phyloP scores from a whole-genome alignment of 2,329 filamentous ascomycete species.

The Xylariaceae sp. region DNA sequence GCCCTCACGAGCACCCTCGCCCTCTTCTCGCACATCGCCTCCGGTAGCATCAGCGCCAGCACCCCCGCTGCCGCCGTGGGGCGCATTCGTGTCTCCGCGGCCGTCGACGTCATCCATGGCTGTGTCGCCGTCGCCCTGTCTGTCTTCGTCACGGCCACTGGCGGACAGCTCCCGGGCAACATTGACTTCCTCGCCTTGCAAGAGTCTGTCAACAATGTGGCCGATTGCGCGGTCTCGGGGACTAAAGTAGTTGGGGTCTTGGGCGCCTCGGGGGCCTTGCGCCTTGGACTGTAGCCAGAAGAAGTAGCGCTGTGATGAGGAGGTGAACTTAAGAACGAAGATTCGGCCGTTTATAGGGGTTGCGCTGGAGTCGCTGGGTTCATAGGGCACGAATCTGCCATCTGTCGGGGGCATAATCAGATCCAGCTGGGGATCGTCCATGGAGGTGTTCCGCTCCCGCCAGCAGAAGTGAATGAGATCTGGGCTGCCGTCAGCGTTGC shows the following conservation, averaged over 20 bases:
- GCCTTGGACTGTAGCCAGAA: slow-evolving; percentile 96
- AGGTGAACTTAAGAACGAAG: slow-evolving; percentile 88
- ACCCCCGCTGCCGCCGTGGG: slow-evolving; percentile 64
- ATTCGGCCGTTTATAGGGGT: slow-evolving; percentile 79
- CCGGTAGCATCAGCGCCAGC: slow-evolving; percentile 84
- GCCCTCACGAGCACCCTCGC: slow-evolving; percentile 80
- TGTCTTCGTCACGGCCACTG: slow-evolving; percentile 48
- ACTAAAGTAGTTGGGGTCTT: slow-evolving; percentile 73
- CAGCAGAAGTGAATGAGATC: slow-evolving; percentile 96
- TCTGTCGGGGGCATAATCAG: slow-evolving; percentile 91
- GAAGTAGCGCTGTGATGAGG: slow-evolving; percentile 82
- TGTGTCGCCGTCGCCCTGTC: slow-evolving; percentile 62
- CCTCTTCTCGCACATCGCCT: slow-evolving; percentile 86
- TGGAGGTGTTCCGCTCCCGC: slow-evolving; percentile 68
- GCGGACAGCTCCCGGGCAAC: slow-evolving; percentile 66
- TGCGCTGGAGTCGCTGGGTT: slow-evolving; percentile 50
- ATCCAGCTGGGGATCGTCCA: slow-evolving; percentile 75
- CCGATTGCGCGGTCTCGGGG: slow-evolving; percentile 81
- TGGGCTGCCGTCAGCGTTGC: slow-evolving; percentile 33
- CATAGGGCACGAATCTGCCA: slow-evolving; percentile 79
- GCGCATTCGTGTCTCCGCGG: slow-evolving; percentile 52
- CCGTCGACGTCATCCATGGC: slow-evolving; percentile 74
- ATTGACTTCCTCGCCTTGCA: slow-evolving; percentile 86
- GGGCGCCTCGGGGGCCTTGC: slow-evolving; percentile 56
- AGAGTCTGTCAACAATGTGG: slow-evolving; percentile 73